Evolutionary conservation across 108 stramenopile genomes (phyloP), one percentile per base, ranked within the genome.

Genomic region (Ochromonas danica): DNA sequence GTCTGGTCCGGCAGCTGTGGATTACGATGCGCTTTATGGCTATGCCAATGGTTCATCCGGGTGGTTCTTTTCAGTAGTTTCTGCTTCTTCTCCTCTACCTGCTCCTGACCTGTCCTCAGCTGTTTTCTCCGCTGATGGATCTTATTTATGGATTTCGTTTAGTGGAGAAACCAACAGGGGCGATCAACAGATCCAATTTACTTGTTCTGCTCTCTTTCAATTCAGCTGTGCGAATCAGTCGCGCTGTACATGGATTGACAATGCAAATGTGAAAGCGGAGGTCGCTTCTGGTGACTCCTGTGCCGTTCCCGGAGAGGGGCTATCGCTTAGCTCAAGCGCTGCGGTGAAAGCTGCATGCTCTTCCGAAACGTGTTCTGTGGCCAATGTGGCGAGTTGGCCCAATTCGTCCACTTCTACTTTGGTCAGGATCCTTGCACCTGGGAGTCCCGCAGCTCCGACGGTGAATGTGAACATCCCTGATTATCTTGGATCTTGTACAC

Each of bases 91-190:
- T 51, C 30, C 17, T 31, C 63, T 33, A 6, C 63, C 63, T 10
- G 31, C 72, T 28, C 72, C 72, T 6, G 6, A 6, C 14, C 41
- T 75, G 40, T 57, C 43, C 45, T 33, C 72, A 6, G 72, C 72
- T 39, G 40, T 75, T 6, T 75, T 75, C 38, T 33, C 72, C 28
- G 41, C 17, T 36, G 72, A 75, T 36, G 72, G 72, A 14, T 41
- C 40, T 14, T 30, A 75, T 3, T 10, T 75, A 10, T 28, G 6
- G 17, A 60, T 75, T 33, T 10, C 3, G 3, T 75, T 75, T 41
- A 42, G 31, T 42, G 36, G n/a, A 45, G 31, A 27, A 42, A 75
- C 72, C 31, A 22, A 51, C 22, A 51, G 22, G 45, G 45, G 45
- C 22, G 31, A 42, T 14, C 14, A 39, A 60, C 14, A 17, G 10